These are phyloP conservation scores for Salix udensis DNA, from an alignment of 345 rosid genomes.

Conservation along the genomic window DNA sequence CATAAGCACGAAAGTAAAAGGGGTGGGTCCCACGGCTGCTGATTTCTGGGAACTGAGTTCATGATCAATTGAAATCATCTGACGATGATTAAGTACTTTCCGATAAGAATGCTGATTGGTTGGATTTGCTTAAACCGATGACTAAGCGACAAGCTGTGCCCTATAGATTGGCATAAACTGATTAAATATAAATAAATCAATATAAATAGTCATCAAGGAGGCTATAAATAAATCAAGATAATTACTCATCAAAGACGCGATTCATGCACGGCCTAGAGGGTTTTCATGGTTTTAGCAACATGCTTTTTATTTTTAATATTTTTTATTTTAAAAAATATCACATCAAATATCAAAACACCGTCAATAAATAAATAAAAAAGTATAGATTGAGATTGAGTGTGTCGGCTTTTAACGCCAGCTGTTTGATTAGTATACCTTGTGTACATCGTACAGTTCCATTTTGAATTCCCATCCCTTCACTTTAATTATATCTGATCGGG, in stretches of 20 bases:
- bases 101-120: constrained; percentile 34
- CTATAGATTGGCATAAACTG: constrained; percentile 16
- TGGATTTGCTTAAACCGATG: constrained; percentile 27
- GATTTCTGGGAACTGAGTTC: background rate
- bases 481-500: too few relatives aligned
- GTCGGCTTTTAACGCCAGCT: too few relatives aligned
- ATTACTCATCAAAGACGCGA: background rate
- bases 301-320: too few relatives aligned
- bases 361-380: too few relatives aligned
- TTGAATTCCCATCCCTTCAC: too few relatives aligned
- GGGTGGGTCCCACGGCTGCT: background rate
- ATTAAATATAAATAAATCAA: background rate
- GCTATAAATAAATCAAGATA: background rate
- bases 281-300: too few relatives aligned
- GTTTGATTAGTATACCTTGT: too few relatives aligned
- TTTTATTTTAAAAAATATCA: too few relatives aligned
- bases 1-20: background rate
- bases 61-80: background rate
- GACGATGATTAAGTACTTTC: background rate
- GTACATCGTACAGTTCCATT: too few relatives aligned
- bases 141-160: constrained; percentile 12
- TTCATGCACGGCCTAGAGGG: background rate
- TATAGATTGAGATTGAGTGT: too few relatives aligned
- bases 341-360: too few relatives aligned
- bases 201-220: background rate